A percentile compares a stretch with the other conserved stretches of the same genome.
Conservation (phyloP, 371 early-diverging fungal species). For the Mucor saturninus region DNA sequence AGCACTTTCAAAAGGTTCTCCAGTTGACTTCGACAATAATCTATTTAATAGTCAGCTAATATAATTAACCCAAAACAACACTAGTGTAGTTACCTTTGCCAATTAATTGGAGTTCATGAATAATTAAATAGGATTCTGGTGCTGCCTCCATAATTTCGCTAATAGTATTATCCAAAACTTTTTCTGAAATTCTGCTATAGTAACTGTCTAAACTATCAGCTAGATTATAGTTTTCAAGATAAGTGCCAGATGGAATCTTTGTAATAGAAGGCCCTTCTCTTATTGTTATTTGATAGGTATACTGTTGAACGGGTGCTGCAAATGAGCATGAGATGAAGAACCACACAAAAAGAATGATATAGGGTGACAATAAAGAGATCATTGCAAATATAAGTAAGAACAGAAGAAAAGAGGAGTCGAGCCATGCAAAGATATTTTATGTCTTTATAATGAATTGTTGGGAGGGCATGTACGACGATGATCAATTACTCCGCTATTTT, state of each 20-base stretch:
- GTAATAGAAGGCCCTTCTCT: too few relatives aligned
- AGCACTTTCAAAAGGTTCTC: slow-evolving; percentile 30
- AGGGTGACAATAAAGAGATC: neutral
- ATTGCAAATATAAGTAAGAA: neutral
- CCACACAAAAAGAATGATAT: neutral
- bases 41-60: slow-evolving; percentile 1
- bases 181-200: slow-evolving; percentile 12
- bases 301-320: slow-evolving; percentile 21
- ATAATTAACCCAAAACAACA: neutral
- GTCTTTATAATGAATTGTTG: neutral
- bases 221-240: neutral
- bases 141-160: slow-evolving; percentile 20
- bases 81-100: slow-evolving; percentile 18
- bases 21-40: slow-evolving; percentile 27
- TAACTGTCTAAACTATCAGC: slow-evolving; percentile 8
- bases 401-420: neutral
- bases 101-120: slow-evolving; percentile 28
- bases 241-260: neutral
- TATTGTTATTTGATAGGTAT: too few relatives aligned
- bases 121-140: slow-evolving; percentile 26
- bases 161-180: slow-evolving; percentile 11
- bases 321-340: neutral
- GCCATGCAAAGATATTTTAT: neutral
- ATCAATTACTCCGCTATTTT: slow-evolving; percentile 8
- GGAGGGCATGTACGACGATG: neutral